These are phyloP conservation scores for Caloboletus firmus DNA, from an alignment of 1,284 basidiomycete genomes.

Conservation along the genomic window DNA sequence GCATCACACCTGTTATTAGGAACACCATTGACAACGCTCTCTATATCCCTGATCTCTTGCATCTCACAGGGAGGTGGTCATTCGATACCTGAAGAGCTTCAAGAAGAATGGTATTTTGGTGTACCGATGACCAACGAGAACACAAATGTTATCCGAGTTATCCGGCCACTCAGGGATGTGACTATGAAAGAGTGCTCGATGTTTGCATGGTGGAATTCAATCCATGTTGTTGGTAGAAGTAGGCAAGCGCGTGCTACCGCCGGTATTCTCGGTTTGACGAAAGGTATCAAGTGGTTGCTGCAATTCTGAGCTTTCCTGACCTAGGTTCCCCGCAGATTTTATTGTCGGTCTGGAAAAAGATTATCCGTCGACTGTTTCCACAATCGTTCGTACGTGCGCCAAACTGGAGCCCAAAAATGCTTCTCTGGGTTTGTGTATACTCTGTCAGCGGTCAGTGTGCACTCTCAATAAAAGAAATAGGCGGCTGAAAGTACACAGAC, in stretches of 20 bases:
- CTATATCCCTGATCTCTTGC: conserved; percentile 72
- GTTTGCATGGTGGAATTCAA: conserved; percentile 71
- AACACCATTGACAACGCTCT: conserved; percentile 78
- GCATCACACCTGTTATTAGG: conserved; percentile 82
- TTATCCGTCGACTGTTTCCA: conserved; percentile 88
- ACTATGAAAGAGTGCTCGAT: conserved; percentile 80
- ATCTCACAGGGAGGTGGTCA: conserved; percentile 83
- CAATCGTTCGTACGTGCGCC: conserved; percentile 80
- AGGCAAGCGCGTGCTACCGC: conserved; percentile 50
- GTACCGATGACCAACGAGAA: not conserved
- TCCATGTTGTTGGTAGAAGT: conserved; percentile 54
- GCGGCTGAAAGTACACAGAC: conserved; percentile 42
- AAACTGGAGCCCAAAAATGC: conserved; percentile 75
- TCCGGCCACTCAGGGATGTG: conserved; percentile 74
- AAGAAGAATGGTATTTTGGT: conserved; percentile 58
- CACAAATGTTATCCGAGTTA: conserved; percentile 44
- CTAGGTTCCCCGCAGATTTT: conserved; percentile 57
- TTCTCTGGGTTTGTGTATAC: conserved; percentile 52
- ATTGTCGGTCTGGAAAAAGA: conserved; percentile 78
- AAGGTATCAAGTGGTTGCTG: conserved; percentile 48
- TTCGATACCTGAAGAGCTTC: conserved; percentile 68
- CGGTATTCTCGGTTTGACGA: conserved; percentile 70
- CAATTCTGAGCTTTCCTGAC: conserved; percentile 2
- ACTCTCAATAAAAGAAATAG: not conserved
- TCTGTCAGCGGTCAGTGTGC: conserved; percentile 69